Conservation (phyloP, 768 basidiomycete species). For the Termitomyces sp. region DNA sequence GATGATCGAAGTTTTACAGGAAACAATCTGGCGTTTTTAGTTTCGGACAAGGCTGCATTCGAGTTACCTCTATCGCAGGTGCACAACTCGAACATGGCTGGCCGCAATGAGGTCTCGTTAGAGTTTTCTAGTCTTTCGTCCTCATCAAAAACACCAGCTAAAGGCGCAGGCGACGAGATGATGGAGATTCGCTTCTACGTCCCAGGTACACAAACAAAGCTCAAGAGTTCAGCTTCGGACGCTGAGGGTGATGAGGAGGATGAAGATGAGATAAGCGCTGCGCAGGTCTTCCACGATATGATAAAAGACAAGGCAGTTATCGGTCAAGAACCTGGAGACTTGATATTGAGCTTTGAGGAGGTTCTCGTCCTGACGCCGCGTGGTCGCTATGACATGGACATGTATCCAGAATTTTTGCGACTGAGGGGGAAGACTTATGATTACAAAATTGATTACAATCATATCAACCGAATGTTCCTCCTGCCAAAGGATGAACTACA, state of each 20-base stretch:
- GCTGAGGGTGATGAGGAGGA: slow-evolving; percentile 69
- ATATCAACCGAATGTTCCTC: slow-evolving; percentile 85
- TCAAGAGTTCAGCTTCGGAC: slow-evolving; percentile 60
- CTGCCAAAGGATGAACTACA: slow-evolving; percentile 96
- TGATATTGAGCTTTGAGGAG: slow-evolving; percentile 93
- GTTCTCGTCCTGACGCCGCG: slow-evolving; percentile 92
- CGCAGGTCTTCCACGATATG: slow-evolving; percentile 93
- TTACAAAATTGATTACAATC: slow-evolving; percentile 91
- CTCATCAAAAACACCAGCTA: slow-evolving; percentile 31
- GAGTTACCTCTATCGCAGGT: slow-evolving; percentile 84
- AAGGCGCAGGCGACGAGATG: slow-evolving; percentile 71
- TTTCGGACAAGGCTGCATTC: slow-evolving; percentile 84
- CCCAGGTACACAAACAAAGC: slow-evolving; percentile 65
- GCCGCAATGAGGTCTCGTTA: slow-evolving; percentile 97
- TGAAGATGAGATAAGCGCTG: slow-evolving; percentile 81
- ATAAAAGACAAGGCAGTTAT: slow-evolving; percentile 97
- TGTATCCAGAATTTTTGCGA: slow-evolving; percentile 92
- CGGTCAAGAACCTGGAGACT: slow-evolving; percentile 84
- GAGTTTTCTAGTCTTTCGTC: slow-evolving; percentile 67
- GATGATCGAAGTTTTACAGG: slow-evolving; percentile 39
- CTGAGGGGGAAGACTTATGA: slow-evolving; percentile 99
- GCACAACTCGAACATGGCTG: slow-evolving; percentile 96
- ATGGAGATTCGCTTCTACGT: slow-evolving; percentile 96
- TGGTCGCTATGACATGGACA: slow-evolving; percentile 96
- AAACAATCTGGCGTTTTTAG: slow-evolving; percentile 85